Evolutionary conservation across 768 basidiomycete genomes (phyloP).

Genomic region (Mycena filopes): DNA sequence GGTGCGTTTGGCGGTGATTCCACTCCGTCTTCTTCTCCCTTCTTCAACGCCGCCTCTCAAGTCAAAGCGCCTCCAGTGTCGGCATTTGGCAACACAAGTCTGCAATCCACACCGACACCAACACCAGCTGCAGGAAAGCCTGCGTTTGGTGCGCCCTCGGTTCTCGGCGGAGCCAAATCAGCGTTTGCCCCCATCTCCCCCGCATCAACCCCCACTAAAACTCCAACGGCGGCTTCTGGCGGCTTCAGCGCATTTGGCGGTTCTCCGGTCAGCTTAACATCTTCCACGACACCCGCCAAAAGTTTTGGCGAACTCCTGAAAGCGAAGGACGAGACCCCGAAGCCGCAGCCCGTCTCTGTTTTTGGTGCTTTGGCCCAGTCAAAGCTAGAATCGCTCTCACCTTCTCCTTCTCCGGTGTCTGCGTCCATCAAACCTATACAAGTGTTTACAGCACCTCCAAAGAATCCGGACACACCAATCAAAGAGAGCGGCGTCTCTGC

Average conservation of each 20-base stretch:
- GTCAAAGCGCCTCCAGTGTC: constrained; percentile 47
- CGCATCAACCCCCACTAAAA: constrained; percentile 35
- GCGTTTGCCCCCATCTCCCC: constrained; percentile 41
- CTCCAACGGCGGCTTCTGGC: constrained; percentile 44
- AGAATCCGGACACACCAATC: constrained; percentile 19
- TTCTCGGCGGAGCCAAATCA: constrained; percentile 46
- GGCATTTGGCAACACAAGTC: constrained; percentile 43
- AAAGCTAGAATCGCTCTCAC: neutral
- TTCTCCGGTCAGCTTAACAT: constrained; percentile 52
- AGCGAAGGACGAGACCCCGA: constrained; percentile 43
- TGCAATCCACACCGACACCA: constrained; percentile 33
- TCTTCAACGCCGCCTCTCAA: constrained; percentile 54
- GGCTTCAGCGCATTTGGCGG: constrained; percentile 67
- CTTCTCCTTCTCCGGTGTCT: neutral
- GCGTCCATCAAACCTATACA: constrained; percentile 25
- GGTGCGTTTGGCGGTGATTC: constrained; percentile 56
- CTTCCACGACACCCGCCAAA: constrained; percentile 53
- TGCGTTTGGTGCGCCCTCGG: constrained; percentile 52
- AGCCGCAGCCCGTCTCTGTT: constrained; percentile 33
- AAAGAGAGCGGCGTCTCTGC: constrained; percentile 16
- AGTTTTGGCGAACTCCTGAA: constrained; percentile 75
- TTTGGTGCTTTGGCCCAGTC: constrained; percentile 2
- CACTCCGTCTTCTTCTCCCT: constrained; percentile 60
- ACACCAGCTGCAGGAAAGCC: constrained; percentile 40
- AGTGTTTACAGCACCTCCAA: constrained; percentile 34